Base-by-base conservation (phyloP, 768 basidiomycete genomes). In the Panaeolus papilionaceus region DNA sequence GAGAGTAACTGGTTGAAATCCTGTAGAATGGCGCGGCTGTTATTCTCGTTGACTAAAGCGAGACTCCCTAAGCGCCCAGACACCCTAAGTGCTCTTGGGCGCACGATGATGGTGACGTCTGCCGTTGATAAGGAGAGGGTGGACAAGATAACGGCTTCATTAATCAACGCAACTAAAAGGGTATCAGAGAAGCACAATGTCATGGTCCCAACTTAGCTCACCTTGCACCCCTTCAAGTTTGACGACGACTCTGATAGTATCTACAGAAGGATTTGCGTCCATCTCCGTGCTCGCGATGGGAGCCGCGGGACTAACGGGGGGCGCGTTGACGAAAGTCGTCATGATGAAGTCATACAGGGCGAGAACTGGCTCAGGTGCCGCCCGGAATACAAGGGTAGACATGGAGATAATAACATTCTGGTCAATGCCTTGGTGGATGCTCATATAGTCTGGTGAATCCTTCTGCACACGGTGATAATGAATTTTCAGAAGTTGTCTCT, bases 271-370 rank as follows among this genome's bases (percentile, higher is more conserved):
- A 28, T 20, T 44, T 23, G 40, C 28, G 62, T 44, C 51, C 37
- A n/a, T 33, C 18, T 38, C 39, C 38, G n/a, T 70, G 66, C 68
- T 82, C 71, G 20, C 4, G 14, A 33, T 37, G 28, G 54, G 9
- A 7, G 26, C 6, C 33, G 33, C 42, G 1, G 65, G 51, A 9
- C 1, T 28, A 33, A 5, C 11, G 16, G 54, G 0, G 54, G 54
- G 92, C 88, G 10, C 26, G 54, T 14, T 37, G 10, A 95, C 93
- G 78, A 99, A 99, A 0, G 98, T 98, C 2, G 93, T 92, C 92
- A 99, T 96, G 78, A 99, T 88, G 80, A 97, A 98, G 79, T 99
- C 96, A 78, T 98, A 99, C 23, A 98, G 79, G 1, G 92, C 85
- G 42, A 99, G 81, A 49, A 98, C 90, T 12, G 97, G 96, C 74